Percentiles rank a stretch among this genome's conserved stretches.
Conservation (phyloP, 305 asterid genomes). For the Fraxinus angustifolia region DNA sequence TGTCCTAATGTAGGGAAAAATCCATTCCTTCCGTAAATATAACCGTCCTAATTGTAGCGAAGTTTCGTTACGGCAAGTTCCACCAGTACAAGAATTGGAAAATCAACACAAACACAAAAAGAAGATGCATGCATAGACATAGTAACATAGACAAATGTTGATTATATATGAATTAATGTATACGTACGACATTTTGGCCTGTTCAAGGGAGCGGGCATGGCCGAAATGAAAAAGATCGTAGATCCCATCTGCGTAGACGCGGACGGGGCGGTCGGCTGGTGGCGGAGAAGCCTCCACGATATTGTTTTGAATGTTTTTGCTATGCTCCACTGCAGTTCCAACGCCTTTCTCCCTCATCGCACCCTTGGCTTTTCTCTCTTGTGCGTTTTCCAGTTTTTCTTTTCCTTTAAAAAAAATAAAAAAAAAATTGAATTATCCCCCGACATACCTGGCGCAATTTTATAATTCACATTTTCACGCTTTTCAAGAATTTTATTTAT, state of each 20-base stretch:
- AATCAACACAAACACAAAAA: not conserved
- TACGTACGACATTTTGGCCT: constrained; percentile 70
- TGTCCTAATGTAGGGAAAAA: not conserved
- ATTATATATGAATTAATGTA: not conserved
- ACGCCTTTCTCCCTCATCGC: not conserved
- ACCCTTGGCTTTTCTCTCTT: not conserved
- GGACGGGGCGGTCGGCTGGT: constrained; percentile 60
- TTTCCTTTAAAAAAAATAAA: not conserved
- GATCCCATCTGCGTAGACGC: constrained; percentile 91
- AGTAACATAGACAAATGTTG: not conserved
- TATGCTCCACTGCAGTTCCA: constrained; percentile 39
- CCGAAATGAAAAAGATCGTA: constrained; percentile 96
- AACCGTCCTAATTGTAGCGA: not conserved
- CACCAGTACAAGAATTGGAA: not conserved
- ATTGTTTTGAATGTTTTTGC: constrained; percentile 23
- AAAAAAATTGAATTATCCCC: not conserved
- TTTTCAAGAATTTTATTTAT: not conserved
- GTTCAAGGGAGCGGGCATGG: constrained; percentile 92
- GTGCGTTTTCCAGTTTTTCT: not conserved
- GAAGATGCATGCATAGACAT: not conserved
- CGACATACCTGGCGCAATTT: not conserved
- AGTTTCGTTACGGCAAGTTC: not conserved
- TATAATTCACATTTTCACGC: not conserved
- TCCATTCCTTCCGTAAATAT: not conserved
- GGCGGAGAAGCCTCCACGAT: constrained; percentile 22